phyloP scores from a whole-genome alignment of 345 rosid species.

The Eucalyptus guilfoylei region DNA sequence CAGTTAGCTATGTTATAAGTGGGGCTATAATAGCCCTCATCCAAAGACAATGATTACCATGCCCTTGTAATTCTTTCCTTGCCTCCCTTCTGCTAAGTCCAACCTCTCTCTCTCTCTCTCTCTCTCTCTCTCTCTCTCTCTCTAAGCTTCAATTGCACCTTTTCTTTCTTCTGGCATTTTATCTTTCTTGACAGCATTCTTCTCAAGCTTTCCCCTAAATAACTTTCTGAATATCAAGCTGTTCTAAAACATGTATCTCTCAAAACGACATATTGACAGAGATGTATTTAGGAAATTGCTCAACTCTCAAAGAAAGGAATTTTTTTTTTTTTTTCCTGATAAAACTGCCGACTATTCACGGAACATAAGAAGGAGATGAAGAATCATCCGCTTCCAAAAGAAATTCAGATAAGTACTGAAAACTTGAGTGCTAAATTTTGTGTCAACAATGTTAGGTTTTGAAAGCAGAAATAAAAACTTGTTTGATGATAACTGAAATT shows the following conservation, averaged over 20 bases:
- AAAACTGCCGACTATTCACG: neutral
- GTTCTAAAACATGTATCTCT: neutral
- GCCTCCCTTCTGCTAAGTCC: neutral
- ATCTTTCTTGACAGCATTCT: neutral
- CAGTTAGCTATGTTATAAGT: neutral
- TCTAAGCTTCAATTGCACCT: neutral
- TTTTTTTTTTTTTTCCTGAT: neutral
- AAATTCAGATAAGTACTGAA: neutral
- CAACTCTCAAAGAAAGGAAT: too few relatives aligned
- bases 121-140: neutral
- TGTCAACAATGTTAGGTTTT: neutral
- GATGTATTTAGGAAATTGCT: neutral
- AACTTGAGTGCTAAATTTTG: neutral
- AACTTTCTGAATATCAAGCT: neutral
- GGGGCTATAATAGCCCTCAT: neutral
- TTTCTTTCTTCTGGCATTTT: neutral
- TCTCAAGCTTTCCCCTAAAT: neutral
- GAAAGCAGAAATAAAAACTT: neutral
- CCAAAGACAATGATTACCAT: neutral
- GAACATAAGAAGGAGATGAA: neutral
- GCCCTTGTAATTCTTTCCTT: neutral
- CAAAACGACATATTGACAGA: neutral
- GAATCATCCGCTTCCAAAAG: neutral
- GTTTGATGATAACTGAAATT: neutral
- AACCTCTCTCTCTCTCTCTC: neutral